Evolutionary conservation across 83 land plant species (phyloP), one percentile per base, ranked within the genome.

Genomic region (Larix sibirica): DNA sequence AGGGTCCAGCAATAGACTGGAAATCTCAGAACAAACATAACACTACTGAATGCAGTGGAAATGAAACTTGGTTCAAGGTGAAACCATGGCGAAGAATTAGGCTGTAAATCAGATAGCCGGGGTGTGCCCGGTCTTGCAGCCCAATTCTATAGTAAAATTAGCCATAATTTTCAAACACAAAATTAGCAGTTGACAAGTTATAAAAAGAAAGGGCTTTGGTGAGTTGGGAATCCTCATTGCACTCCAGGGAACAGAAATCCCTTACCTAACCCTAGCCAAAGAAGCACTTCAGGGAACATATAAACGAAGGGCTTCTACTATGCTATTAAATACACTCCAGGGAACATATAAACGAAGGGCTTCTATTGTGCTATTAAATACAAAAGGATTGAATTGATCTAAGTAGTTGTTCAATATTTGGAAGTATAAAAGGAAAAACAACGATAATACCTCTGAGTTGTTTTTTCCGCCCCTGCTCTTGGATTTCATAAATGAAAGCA

Each of bases 381-480:
- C 36, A 8, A 69, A 69, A 17, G 42, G 56, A 50, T 12, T 2
- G 2, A 50, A 50, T 10, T 10, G 56, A 50, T 50, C 56, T 47
- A 47, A 50, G 10, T 50, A 50, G 56, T 9, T 50, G 13, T 50
- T 50, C 13, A 2, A 10, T 50, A 50, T 2, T 50, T 50, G 56
- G 56, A 50, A 50, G 56, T 10, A 50, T 50, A 50, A 50, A 50
- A 50, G 56, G 56, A 10, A 50, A 50, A 50, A 50, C 56, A 50
- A 10, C 38, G 77, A 44, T 31, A 78, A 75, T 77, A 97, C 98
- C 95, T 88, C 82, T 88, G 36, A 97, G 89, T 66, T 88, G 60
- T 3, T 90, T 86, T 9, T 84, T 86, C 38, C 85, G 88, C 47
- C 99, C 99, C 82, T 62, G 83, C 63, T 86, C 88, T 81, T 90